These are phyloP conservation scores for Candida silvicultrix DNA, from an alignment of 805 yeast genomes.

Conservation along the genomic window DNA sequence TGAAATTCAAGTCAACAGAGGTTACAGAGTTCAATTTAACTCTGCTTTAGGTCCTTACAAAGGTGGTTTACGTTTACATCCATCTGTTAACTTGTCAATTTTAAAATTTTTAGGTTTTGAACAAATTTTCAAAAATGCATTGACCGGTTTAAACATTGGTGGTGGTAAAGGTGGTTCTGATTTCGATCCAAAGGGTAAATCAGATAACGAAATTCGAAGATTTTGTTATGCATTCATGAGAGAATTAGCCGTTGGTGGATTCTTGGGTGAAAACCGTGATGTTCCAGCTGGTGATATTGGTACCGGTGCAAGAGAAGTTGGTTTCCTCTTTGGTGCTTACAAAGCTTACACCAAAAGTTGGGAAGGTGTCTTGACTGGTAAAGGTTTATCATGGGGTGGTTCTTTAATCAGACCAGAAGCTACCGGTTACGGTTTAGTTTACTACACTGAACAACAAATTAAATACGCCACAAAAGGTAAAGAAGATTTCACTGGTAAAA, in stretches of 20 bases:
- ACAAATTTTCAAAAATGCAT: slow-evolving; percentile 97
- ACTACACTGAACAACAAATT: slow-evolving; percentile 97
- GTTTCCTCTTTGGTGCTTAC: slow-evolving; percentile 96
- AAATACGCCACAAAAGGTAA: slow-evolving; percentile 86
- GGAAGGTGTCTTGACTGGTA: slow-evolving; percentile 98
- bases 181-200: slow-evolving; percentile 94
- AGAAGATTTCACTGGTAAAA: slow-evolving; percentile 87
- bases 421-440: slow-evolving; percentile 95
- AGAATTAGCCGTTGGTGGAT: slow-evolving; percentile 70
- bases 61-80: slow-evolving; percentile 98
- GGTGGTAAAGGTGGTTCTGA: slow-evolving; percentile 99
- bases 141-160: slow-evolving; percentile 96
- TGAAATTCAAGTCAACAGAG: slow-evolving; percentile 87
- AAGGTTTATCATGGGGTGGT: slow-evolving; percentile 98
- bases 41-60: slow-evolving; percentile 98
- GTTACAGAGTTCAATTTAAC: slow-evolving; percentile 98
- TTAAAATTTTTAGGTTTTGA: slow-evolving; percentile 96
- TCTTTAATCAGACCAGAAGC: slow-evolving; percentile 99
- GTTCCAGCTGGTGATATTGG: slow-evolving; percentile 99
- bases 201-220: slow-evolving; percentile 92
- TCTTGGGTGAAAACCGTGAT: slow-evolving; percentile 96
- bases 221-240: slow-evolving; percentile 95
- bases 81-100: slow-evolving; percentile 90
- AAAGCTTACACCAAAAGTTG: slow-evolving; percentile 83
- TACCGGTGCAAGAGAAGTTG: slow-evolving; percentile 73